These are phyloP conservation scores for Pleodorina starrii DNA, from an alignment of 139 green algal genomes.

Conservation along the genomic window DNA sequence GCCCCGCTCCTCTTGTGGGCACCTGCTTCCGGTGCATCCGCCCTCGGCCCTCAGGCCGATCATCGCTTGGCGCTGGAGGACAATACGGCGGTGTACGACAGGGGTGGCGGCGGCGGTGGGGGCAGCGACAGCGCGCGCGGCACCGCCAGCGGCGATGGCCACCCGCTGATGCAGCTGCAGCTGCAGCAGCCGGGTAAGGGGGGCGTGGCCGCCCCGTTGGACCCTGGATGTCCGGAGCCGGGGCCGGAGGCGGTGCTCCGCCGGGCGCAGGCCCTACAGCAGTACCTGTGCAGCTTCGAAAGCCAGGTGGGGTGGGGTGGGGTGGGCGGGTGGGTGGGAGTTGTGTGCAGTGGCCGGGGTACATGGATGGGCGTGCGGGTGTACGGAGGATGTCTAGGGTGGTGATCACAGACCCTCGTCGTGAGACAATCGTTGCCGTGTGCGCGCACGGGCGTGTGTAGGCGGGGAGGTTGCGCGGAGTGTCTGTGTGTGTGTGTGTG, in stretches of 20 bases:
- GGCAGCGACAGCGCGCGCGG: not conserved
- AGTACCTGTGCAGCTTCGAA: constrained; percentile 73
- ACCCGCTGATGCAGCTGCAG: too few relatives aligned
- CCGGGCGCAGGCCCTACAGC: constrained; percentile 69
- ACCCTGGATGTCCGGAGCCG: not conserved
- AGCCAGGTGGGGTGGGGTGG: constrained; percentile 32
- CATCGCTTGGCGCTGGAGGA: constrained; percentile 72
- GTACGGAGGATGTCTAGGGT: too few relatives aligned
- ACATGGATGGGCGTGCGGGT: too few relatives aligned
- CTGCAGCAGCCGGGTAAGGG: not conserved
- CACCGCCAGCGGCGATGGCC: not conserved
- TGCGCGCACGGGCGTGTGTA: not conserved
- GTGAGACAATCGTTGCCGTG: too few relatives aligned
- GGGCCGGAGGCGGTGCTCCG: constrained; percentile 38
- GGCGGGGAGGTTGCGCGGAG: too few relatives aligned
- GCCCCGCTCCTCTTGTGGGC: too few relatives aligned
- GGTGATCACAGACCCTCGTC: too few relatives aligned
- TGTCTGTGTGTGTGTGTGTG: too few relatives aligned
- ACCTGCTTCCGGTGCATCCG: too few relatives aligned
- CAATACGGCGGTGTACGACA: constrained; percentile 3
- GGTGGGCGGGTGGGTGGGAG: too few relatives aligned
- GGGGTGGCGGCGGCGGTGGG: not conserved
- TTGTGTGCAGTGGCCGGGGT: not conserved
- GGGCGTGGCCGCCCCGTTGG: too few relatives aligned
- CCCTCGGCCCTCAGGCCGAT: constrained; percentile 44